Conservation (phyloP, 169 alveolate species). For the Plasmodium inui region DNA sequence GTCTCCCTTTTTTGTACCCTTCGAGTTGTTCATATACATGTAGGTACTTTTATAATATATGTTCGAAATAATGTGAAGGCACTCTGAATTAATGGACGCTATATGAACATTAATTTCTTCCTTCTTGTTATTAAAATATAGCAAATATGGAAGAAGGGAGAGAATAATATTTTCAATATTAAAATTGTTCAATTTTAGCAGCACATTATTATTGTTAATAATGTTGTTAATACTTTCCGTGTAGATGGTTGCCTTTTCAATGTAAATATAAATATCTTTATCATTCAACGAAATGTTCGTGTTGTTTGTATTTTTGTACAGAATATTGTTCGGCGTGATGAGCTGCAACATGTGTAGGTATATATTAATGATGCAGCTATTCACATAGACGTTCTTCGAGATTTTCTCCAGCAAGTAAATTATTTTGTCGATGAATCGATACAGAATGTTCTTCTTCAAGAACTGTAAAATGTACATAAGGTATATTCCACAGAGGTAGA, state of each 20-base stretch:
- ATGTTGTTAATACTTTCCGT: constrained; percentile 76
- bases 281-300: constrained; percentile 68
- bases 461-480: constrained; percentile 71
- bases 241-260: constrained; percentile 75
- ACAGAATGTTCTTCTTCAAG: constrained; percentile 55
- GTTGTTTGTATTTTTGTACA: constrained; percentile 72
- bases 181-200: constrained; percentile 67
- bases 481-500: constrained; percentile 67
- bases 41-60: constrained; percentile 75
- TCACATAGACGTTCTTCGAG: constrained; percentile 62
- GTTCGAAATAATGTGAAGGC: constrained; percentile 74
- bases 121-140: constrained; percentile 63
- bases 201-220: constrained; percentile 64
- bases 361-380: constrained; percentile 70
- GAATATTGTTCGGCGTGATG: constrained; percentile 65
- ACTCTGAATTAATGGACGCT: constrained; percentile 74
- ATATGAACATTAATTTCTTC: constrained; percentile 76
- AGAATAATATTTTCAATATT: constrained; percentile 74
- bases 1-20: background rate
- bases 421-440: constrained; percentile 64
- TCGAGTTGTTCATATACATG: constrained; percentile 69
- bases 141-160: constrained; percentile 59
- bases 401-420: constrained; percentile 68
- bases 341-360: constrained; percentile 71
- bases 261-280: constrained; percentile 72